Evolutionary conservation across 352 stramenopile species (phyloP).

Genomic region (Phytopythium ostracodes): DNA sequence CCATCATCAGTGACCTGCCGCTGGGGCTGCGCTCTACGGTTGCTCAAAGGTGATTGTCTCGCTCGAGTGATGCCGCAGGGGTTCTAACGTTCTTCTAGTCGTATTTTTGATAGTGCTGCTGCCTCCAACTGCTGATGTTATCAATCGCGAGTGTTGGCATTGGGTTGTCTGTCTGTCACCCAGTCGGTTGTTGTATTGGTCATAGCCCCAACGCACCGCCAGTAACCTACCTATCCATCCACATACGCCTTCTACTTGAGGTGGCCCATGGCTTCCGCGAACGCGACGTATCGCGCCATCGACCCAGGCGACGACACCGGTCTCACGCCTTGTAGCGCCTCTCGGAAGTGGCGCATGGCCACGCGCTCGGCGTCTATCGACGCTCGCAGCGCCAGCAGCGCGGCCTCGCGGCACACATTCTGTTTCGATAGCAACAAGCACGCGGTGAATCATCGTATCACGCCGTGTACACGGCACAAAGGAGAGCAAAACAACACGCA

Average conservation of each 20-base stretch:
- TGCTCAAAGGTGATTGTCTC: not conserved
- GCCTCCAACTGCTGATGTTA: not conserved
- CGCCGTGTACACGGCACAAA: not conserved
- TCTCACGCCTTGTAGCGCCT: conserved; percentile 38
- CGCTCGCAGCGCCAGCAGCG: conserved; percentile 65
- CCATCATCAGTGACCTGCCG: not conserved
- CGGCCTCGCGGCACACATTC: conserved; percentile 86
- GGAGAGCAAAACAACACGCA: conserved; percentile 11
- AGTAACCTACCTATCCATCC: not conserved
- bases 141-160: not conserved
- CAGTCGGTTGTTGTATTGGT: not conserved
- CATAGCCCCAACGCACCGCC: not conserved
- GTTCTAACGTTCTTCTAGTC: not conserved
- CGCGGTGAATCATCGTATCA: not conserved
- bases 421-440: conserved; percentile 18
- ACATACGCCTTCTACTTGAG: conserved; percentile 17
- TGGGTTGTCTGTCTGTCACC: not conserved
- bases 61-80: not conserved
- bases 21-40: not conserved
- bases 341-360: conserved; percentile 53
- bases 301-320: conserved; percentile 56
- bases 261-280: conserved; percentile 56
- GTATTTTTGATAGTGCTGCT: not conserved
- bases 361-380: conserved; percentile 53
- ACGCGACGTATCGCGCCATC: conserved; percentile 53